Evolutionary conservation across 345 rosid genomes (phyloP), one percentile per base, ranked within the genome.

Genomic region (Euphorbia pulcherrima): DNA sequence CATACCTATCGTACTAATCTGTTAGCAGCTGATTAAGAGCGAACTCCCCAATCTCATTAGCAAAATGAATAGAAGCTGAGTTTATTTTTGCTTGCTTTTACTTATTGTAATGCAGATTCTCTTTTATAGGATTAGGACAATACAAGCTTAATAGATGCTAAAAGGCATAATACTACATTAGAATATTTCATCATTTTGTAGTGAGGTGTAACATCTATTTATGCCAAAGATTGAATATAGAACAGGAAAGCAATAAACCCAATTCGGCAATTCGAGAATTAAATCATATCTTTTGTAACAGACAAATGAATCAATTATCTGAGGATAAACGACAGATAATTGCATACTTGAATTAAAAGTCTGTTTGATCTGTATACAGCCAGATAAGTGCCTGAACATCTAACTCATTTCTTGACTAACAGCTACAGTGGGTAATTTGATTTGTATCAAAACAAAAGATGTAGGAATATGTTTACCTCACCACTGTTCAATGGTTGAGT

Each of bases 401-500:
- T 44, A 44, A 44, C 50, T 30, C 18, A 46, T 24, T 35, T 55
- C 3, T 27, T 47, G 41, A 50, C 35, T n/a, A 39, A 3, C 62
- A 51, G 48, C 68, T 53, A 14, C 53, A 61, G 62, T 11, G 9
- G 30, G 26, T 30, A 26, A 24, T 24, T n/a, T 40, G 7, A 40
- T 14, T 21, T 18, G 28, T 27, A 20, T 27, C 11, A 48, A n/a
- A n/a, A n/a, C 5, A 30, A 29, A 54, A 14, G 8, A 74, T 7
- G 4, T 35, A 33, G 14, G 39, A 28, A 47, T 23, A 30, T 70
- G 55, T 60, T 75, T 71, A 87, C 97, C 87, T 88, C 87, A 0
- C 83, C 88, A 55, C 80, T 81, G 67, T 75, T 72, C 73, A 88
- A 63, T 46, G 89, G 87, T 65, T 79, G 79, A 59, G 83, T 62